These are phyloP conservation scores for Penicillium sp. DNA, from an alignment of 2,329 filamentous ascomycete genomes.

Conservation along the genomic window DNA sequence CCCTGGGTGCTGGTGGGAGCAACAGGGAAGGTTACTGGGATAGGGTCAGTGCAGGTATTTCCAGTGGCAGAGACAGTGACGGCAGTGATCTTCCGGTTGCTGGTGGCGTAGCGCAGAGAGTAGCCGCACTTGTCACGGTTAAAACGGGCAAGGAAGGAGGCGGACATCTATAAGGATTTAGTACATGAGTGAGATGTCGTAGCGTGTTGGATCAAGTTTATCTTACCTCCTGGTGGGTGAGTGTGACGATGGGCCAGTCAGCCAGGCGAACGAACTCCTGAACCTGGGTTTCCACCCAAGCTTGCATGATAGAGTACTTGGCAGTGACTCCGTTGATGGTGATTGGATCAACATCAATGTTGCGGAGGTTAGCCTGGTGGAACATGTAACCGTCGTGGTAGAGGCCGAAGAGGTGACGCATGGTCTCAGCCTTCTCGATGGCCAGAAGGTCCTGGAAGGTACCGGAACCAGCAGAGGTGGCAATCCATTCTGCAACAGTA, in stretches of 20 bases:
- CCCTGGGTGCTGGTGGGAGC: slow-evolving; percentile 45
- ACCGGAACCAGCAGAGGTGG: slow-evolving; percentile 56
- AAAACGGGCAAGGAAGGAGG: slow-evolving; percentile 53
- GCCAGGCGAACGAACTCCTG: slow-evolving; percentile 55
- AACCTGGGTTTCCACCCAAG: slow-evolving; percentile 55
- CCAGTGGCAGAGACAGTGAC: slow-evolving; percentile 51
- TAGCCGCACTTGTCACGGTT: slow-evolving; percentile 55
- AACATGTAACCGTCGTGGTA: slow-evolving; percentile 61
- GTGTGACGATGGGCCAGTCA: slow-evolving; percentile 54
- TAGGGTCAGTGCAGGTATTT: slow-evolving; percentile 52
- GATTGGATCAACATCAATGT: slow-evolving; percentile 47
- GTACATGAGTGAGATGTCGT: neutral
- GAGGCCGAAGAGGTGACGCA: slow-evolving; percentile 56
- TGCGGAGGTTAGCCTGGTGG: slow-evolving; percentile 62
- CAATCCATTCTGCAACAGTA: slow-evolving; percentile 60
- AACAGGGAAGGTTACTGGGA: slow-evolving; percentile 56
- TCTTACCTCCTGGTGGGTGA: slow-evolving; percentile 56
- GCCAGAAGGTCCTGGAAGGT: slow-evolving; percentile 53
- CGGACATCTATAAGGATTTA: slow-evolving; percentile 38
- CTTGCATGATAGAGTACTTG: slow-evolving; percentile 55
- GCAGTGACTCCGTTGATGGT: slow-evolving; percentile 50
- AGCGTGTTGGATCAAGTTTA: neutral
- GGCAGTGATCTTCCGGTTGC: slow-evolving; percentile 48
- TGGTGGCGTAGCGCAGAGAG: slow-evolving; percentile 47
- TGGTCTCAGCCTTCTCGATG: slow-evolving; percentile 53